Conservation (phyloP, 73 alveolate species). For the Effrenium voratum region DNA sequence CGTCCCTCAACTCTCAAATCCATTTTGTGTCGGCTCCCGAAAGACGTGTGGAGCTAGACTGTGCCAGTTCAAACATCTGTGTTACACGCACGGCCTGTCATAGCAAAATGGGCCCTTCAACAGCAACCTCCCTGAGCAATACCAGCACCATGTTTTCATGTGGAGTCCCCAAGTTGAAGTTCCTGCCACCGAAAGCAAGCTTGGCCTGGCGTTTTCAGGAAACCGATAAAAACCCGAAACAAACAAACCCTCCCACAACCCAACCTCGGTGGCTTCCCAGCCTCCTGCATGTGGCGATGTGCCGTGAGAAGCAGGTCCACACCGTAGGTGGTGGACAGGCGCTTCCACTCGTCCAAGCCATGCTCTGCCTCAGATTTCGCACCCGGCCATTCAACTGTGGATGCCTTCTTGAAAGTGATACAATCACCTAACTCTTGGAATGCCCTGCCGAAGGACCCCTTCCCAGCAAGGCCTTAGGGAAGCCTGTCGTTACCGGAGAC, state of each 20-base stretch:
- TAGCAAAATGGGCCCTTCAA: too few species aligned
- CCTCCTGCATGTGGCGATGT: conserved; percentile 83
- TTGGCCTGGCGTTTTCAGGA: neutral
- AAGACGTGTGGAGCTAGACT: too few species aligned
- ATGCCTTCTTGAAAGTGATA: too few species aligned
- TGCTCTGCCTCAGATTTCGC: conserved; percentile 35
- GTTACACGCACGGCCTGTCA: too few species aligned
- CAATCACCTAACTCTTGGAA: too few species aligned
- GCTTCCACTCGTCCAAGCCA: conserved; percentile 76
- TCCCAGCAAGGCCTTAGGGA: too few species aligned
- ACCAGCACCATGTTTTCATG: neutral
- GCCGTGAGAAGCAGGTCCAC: conserved; percentile 73
- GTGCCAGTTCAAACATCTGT: too few species aligned
- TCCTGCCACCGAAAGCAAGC: neutral
- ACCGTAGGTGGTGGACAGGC: conserved; percentile 24
- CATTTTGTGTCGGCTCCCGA: too few species aligned
- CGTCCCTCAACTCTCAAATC: neutral
- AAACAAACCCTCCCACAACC: neutral
- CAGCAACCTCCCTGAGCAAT: too few species aligned
- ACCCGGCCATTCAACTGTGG: neutral
- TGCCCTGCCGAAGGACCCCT: too few species aligned
- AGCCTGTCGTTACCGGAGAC: too few species aligned
- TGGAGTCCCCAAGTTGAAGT: neutral
- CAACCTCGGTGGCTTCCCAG: neutral
- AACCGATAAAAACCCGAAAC: neutral